A percentile compares a stretch with the other conserved stretches of the same genome.
Conservation (phyloP, 257 asterid species). For the Catharanthus roseus region DNA sequence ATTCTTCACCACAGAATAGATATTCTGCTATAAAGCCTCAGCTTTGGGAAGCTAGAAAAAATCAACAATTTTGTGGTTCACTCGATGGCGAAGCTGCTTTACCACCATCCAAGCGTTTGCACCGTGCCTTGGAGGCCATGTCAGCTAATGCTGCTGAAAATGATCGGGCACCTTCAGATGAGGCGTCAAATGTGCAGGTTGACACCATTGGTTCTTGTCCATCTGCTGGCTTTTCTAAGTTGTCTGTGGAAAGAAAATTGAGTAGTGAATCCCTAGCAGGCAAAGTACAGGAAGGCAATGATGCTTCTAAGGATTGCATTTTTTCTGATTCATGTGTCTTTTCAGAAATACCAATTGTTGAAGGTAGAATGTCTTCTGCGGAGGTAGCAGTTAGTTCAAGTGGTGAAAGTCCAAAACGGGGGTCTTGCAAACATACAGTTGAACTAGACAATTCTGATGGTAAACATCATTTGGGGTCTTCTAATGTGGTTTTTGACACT, state of each 20-base stretch:
- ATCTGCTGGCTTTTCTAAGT: slow-evolving; percentile 29
- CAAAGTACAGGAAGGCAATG: slow-evolving; percentile 24
- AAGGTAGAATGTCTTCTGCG: slow-evolving; percentile 20
- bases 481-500: slow-evolving; percentile 25
- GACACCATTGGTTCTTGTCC: slow-evolving; percentile 19
- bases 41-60: slow-evolving; percentile 43
- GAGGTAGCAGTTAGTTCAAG: slow-evolving; percentile 28
- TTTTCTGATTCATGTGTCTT: slow-evolving; percentile 29
- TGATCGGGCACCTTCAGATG: slow-evolving; percentile 37
- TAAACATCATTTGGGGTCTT: slow-evolving; percentile 20
- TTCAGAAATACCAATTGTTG: slow-evolving; percentile 23
- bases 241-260: slow-evolving; percentile 26
- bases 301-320: slow-evolving; percentile 27
- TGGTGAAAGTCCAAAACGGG: slow-evolving; percentile 27
- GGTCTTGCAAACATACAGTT: slow-evolving; percentile 22
- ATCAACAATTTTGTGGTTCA: slow-evolving; percentile 33
- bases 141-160: slow-evolving; percentile 88
- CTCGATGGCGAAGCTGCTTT: slow-evolving; percentile 84
- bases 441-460: slow-evolving; percentile 32
- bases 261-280: slow-evolving; percentile 29
- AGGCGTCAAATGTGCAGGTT: slow-evolving; percentile 20
- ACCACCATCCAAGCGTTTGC: slow-evolving; percentile 93
- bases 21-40: slow-evolving; percentile 41
- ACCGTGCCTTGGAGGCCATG: slow-evolving; percentile 98
- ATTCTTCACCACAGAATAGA: slow-evolving; percentile 28